Evolutionary conservation across 2,329 filamentous ascomycete species (phyloP), one percentile per base, ranked within the genome.

Genomic region (Aureobasidium subglaciale): DNA sequence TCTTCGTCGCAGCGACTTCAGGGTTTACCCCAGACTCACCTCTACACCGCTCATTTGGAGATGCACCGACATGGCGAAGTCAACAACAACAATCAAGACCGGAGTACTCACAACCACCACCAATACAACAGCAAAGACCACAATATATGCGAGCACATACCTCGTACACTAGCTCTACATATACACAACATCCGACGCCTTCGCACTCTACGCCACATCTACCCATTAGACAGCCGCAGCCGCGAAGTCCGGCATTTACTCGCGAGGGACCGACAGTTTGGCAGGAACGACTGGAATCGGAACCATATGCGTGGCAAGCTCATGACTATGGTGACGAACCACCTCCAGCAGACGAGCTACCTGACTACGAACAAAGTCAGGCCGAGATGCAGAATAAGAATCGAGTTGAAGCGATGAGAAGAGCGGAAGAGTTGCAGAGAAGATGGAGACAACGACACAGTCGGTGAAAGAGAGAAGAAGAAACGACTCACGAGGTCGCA

Each of bases 321-420:
- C 59, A 56, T 27, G 52, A 57, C 13, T 58, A 63, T 5, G 63
- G 64, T 10, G 65, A 67, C 13, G 60, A 59, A n/a, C 59, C 57
- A 68, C 42, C 54, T 20, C 41, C 35, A 38, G 72, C 71, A 11
- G 70, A 77, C 22, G 68, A 71, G 58, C 59, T 77, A 13, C 75
- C 75, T 0, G 68, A 75, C 58, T 77, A 77, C 58, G 73, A 72
- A 24, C 67, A 73, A 56, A 76, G 73, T 56, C 75, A 77, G 61
- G 72, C 72, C 11, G 71, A 76, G 58, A 74, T 73, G 61, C 68
- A 69, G 25, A 68, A 65, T 8, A 63, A 59, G 41, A 71, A 67
- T 55, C 63, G 73, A 29, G 61, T 61, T 11, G 73, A 72, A 58
- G 74, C 74, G n/a, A 65, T 70, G 11, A 66, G 69, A 30, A 63